Conservation (phyloP, 1,139 yeast species). For the Geotrichum fermentans region DNA sequence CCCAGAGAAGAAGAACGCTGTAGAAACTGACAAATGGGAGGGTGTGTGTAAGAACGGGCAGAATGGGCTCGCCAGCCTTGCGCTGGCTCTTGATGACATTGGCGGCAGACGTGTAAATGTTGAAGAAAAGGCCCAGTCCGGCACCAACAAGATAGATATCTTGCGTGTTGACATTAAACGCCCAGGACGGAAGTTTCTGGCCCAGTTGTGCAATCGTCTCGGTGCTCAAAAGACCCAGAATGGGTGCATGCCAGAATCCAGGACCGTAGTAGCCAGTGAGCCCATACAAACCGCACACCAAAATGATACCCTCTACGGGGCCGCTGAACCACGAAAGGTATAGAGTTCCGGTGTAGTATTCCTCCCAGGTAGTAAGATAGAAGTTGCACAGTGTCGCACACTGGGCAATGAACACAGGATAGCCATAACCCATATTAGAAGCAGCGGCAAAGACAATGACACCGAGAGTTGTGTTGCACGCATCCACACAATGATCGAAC, state of each 20-base stretch:
- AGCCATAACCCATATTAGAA: constrained; percentile 65
- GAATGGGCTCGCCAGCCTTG: constrained; percentile 29
- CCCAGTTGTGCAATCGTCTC: too few species aligned
- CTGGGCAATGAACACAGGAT: constrained; percentile 60
- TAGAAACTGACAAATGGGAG: constrained; percentile 69
- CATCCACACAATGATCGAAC: constrained; percentile 90
- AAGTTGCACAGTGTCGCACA: constrained; percentile 74
- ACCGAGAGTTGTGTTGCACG: constrained; percentile 81
- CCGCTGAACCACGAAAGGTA: constrained; percentile 80
- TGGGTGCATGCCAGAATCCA: constrained; percentile 51
- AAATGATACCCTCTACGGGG: constrained; percentile 88
- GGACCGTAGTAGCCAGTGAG: constrained; percentile 69
- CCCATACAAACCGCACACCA: constrained; percentile 52
- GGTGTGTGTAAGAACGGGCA: constrained; percentile 57
- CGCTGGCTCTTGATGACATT: constrained; percentile 59
- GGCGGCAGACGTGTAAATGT: constrained; percentile 63
- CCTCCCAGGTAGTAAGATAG: constrained; percentile 93
- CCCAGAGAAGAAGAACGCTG: constrained; percentile 47
- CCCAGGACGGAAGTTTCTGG: too few species aligned
- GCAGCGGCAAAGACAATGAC: constrained; percentile 68
- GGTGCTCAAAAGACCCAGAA: constrained; percentile 16
- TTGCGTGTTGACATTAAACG: too few species aligned
- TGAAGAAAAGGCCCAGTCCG: constrained; percentile 56
- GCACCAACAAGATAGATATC: constrained; percentile 46
- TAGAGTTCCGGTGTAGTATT: constrained; percentile 81